Percentiles rank a stretch among this genome's conserved stretches.
Evolutionary conservation across 345 rosid species (phyloP).

Genomic region (Pistacia integerrima): DNA sequence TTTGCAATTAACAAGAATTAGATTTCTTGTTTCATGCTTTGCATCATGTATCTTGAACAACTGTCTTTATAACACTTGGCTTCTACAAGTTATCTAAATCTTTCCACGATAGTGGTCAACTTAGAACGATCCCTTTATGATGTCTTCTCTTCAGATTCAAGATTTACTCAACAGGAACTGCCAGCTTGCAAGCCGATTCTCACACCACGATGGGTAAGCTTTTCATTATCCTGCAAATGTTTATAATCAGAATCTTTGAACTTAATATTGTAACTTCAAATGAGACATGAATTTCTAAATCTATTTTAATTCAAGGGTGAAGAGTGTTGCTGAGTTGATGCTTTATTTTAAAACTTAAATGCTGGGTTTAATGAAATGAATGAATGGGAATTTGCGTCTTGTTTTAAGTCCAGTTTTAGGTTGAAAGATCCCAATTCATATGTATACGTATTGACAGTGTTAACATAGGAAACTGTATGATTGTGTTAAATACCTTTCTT

Average conservation of each 20-base stretch:
- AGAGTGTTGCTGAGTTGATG: neutral
- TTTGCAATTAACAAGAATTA: neutral
- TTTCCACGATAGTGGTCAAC: neutral
- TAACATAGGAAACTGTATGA: neutral
- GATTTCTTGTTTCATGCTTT: neutral
- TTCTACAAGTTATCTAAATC: neutral
- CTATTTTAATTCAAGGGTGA: neutral
- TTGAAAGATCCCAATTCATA: neutral
- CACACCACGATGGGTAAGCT: conserved; percentile 87
- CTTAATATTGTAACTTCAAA: neutral
- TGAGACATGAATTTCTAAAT: neutral
- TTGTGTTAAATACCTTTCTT: neutral
- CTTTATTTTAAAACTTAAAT: no score
- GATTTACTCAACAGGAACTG: conserved; percentile 95
- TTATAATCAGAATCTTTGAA: no score
- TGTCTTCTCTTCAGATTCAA: conserved; percentile 67
- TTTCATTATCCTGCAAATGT: neutral
- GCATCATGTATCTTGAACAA: neutral
- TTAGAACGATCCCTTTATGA: neutral
- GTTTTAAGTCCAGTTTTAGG: neutral
- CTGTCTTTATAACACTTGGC: neutral
- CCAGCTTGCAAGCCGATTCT: conserved; percentile 99
- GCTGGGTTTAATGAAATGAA: neutral
- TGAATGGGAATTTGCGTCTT: neutral
- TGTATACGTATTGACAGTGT: neutral